These are phyloP conservation scores for Penicilliopsis zonata DNA, from an alignment of 495 filamentous ascomycete genomes.

Conservation along the genomic window DNA sequence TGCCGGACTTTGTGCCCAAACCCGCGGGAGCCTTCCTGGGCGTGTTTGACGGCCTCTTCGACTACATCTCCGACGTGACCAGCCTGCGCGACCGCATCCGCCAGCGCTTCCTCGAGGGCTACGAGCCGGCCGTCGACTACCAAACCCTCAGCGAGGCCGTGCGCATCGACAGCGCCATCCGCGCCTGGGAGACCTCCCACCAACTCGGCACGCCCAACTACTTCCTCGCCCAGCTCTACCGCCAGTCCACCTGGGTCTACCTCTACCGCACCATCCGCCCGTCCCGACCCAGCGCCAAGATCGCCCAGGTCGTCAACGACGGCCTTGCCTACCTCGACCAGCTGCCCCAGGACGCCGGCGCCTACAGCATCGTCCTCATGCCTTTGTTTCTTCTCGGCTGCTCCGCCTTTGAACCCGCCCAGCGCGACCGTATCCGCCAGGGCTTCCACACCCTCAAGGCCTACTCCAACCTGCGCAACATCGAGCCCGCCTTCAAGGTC, in stretches of 20 bases:
- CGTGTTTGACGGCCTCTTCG: constrained; percentile 78
- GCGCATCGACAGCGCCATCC: constrained; percentile 65
- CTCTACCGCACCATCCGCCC: constrained; percentile 75
- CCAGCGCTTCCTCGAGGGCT: constrained; percentile 44
- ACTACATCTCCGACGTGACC: constrained; percentile 69
- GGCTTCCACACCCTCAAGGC: constrained; percentile 60
- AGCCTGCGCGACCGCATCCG: constrained; percentile 68
- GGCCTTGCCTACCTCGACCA: constrained; percentile 53
- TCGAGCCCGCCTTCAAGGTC: constrained; percentile 60
- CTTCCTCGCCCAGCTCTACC: constrained; percentile 69
- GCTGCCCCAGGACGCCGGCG: constrained; percentile 48
- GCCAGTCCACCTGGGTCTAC: constrained; percentile 87
- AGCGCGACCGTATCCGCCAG: constrained; percentile 56
- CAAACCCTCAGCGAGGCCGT: constrained; percentile 60
- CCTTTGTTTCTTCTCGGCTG: constrained; percentile 83
- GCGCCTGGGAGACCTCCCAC: constrained; percentile 63
- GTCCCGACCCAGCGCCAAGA: constrained; percentile 53
- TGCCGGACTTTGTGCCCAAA: constrained; percentile 62
- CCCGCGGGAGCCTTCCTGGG: constrained; percentile 66
- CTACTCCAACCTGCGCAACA: constrained; percentile 73
- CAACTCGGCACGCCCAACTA: constrained; percentile 59
- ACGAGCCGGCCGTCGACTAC: constrained; percentile 65
- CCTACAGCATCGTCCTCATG: constrained; percentile 75
- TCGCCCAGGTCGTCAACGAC: constrained; percentile 65
- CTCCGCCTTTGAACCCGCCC: constrained; percentile 57